Evolutionary conservation across 116 monocot genomes (phyloP), one percentile per base, ranked within the genome.

Genomic region (Iris pallida): DNA sequence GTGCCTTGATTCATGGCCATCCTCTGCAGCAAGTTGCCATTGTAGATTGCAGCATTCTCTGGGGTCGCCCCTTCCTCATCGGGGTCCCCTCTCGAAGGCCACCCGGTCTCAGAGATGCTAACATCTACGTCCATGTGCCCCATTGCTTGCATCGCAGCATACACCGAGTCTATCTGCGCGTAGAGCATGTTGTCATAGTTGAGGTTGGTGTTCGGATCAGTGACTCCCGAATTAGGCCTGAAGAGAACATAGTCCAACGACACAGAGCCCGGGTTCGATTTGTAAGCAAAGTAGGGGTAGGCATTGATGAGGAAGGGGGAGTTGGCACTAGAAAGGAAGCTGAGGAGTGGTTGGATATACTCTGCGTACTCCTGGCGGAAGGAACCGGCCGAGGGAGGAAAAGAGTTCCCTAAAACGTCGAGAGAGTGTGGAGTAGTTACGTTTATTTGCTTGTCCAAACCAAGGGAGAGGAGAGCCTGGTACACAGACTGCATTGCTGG

Each of bases 271-370:
- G 74, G 74, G 48, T 66, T 19, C 3, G 56, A 48, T 18, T 74
- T 74, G 66, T 74, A 74, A 6, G 74, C 74, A 45, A 74, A 74
- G 74, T 58, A 74, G 42, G 74, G 74, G 43, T 74, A 74, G 16
- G 66, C 65, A 47, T 74, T 74, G 57, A 74, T 66, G 56, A 74
- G 66, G 42, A 74, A 74, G 1, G 74, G 74, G 30, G 74, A 65
- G 16, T 66, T 74, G 20, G 58, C 51, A 65, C 65, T 74, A 0
- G 66, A n/a, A 66, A 66, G 74, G 58, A 74, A 74, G 42, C 66
- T 66, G 57, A 74, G 47, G 16, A 66, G 44, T 55, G 66, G 58
- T 30, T 74, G 74, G 45, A 74, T 74, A 58, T 66, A 74, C 47
- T 66, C 19, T 5, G 58, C 59, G 18, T 45, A 57, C 16, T 66